phyloP scores from a whole-genome alignment of 2,329 filamentous ascomycete species.

The Nigrograna mackinnonii region DNA sequence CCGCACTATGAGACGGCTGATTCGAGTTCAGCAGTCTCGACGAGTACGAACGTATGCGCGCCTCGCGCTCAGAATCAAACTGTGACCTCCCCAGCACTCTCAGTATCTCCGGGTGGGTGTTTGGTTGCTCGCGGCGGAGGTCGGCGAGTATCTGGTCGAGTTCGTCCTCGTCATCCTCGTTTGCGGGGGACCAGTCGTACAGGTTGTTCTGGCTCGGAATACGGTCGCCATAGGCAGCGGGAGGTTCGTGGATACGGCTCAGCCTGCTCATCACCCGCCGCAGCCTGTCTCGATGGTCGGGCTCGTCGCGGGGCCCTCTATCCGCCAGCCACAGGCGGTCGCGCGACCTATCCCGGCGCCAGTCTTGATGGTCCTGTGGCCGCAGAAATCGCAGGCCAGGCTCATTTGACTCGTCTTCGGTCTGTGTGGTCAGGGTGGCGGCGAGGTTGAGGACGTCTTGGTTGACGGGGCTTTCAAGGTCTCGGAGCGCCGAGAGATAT shows the following conservation, averaged over 20 bases:
- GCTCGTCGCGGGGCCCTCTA: constrained; percentile 37
- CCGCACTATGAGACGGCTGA: constrained; percentile 27
- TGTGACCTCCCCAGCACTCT: constrained; percentile 41
- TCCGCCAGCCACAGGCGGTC: constrained; percentile 21
- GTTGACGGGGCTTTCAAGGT: constrained; percentile 51
- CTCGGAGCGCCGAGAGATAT: constrained; percentile 53
- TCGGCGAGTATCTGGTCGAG: constrained; percentile 45
- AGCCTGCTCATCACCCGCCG: constrained; percentile 51
- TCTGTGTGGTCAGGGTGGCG: constrained; percentile 51
- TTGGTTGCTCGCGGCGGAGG: constrained; percentile 42
- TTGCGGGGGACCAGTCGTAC: constrained; percentile 64
- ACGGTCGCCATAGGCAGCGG: constrained; percentile 56
- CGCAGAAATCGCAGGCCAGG: constrained; percentile 40
- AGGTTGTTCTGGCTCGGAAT: constrained; percentile 57
- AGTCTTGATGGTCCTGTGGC: background rate
- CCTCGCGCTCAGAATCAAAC: constrained; percentile 34
- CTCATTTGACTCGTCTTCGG: constrained; percentile 48
- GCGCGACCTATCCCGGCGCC: background rate
- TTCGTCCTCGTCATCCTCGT: constrained; percentile 40
- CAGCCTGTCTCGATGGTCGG: constrained; percentile 44
- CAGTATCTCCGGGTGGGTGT: constrained; percentile 43
- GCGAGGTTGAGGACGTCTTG: constrained; percentile 51
- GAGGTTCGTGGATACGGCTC: constrained; percentile 46
- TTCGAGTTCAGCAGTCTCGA: constrained; percentile 24
- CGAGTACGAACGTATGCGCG: constrained; percentile 25